Base-by-base conservation (phyloP, 129 eudicot genomes). In the Flaveria ramosissima region DNA sequence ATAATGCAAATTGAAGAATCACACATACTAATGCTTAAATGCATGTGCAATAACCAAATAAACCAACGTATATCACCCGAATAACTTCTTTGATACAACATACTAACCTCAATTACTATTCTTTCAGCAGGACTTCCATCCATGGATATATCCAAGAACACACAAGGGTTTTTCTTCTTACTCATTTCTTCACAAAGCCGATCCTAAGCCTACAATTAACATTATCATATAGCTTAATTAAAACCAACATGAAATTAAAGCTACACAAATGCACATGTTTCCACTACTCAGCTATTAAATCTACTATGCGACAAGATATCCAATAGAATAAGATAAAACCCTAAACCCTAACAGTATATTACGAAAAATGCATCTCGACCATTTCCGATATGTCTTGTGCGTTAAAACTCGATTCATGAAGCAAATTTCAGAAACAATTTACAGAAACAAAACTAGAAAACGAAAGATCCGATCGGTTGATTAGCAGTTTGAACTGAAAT, bases 131-230 rank as follows among this genome's bases (percentile, higher is more conserved):
- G 83, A 76, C 72, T 72, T 70, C 90, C 93, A 75, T 80, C 92
- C 4, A 89, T 77, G 24, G 93, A 87, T 69, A 94, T 73, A 77
- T 91, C 98, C 81, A 94, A 48, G 83, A 89, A 94, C 48, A 94
- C 97, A n/a, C 69, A 43, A 9, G 98, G 97, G 74, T 94, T 94
- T 68, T 91, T 88, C 65, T 81, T 88, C 87, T 81, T 91, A 72
- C 77, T 82, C 96, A 91, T 86, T 74, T 86, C 62, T 80, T 71
- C 77, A 67, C 72, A 72, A 69, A 4, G 69, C 72, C 83, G 64
- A 74, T 76, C 80, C 81, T 72, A 53, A 55, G 39, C 46, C 60
- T 21, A 70, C 60, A 72, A 30, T 36, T 26, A 63, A 32, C 56
- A 78, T 71, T 36, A 78, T 26, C 52, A 24, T 19, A 59, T 32